phyloP scores from a whole-genome alignment of 176 grass and related monocot genomes.

The Saccharum spontaneum region DNA sequence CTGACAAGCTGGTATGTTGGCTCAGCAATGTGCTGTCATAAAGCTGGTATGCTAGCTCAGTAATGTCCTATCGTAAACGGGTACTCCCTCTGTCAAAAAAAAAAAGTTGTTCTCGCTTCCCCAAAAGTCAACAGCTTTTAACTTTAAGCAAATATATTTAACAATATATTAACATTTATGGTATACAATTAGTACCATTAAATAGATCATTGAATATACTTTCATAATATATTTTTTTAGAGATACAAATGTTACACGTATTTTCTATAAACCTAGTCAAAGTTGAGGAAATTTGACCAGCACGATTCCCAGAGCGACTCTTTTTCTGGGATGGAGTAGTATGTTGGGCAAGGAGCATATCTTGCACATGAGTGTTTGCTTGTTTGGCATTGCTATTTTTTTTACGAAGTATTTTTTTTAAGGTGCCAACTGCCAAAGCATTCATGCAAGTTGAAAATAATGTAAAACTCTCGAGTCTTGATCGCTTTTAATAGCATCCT shows the following conservation, averaged over 20 bases:
- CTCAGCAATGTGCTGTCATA: background rate
- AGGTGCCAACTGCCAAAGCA: background rate
- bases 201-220: no score
- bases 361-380: background rate
- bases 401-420: background rate
- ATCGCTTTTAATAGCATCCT: background rate
- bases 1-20: background rate
- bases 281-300: no score
- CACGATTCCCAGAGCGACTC: no score
- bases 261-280: no score
- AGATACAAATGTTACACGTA: no score
- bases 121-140: no score
- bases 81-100: background rate
- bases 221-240: no score
- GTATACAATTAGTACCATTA: no score
- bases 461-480: background rate
- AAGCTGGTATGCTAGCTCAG: background rate
- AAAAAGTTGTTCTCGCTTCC: no score
- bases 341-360: background rate
- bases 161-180: no score
- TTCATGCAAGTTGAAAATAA: background rate
- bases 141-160: no score
- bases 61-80: background rate
- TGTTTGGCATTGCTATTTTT: background rate
- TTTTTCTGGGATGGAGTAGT: no score